Base-by-base conservation (phyloP, 73 alveolate genomes). In the Blepharisma japonicum region DNA sequence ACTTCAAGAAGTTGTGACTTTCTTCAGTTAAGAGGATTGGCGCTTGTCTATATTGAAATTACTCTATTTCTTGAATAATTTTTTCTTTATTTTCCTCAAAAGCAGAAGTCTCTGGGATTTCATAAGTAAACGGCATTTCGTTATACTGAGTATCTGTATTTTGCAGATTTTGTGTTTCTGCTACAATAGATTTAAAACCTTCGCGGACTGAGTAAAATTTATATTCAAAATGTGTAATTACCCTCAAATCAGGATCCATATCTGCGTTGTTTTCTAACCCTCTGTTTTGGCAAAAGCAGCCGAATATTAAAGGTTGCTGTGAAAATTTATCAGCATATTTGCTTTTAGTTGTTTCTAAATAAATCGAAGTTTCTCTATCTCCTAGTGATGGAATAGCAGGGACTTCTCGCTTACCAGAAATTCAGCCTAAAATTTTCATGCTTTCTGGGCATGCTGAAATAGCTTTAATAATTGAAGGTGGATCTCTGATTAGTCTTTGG, bases 391-490 rank as follows among this genome's bases (percentile, higher is more conserved):
- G 67, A 14, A 4, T 14, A 4, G 67, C 27, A 53, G 67, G 67
- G 23, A 53, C 67, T 53, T 53, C 67, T 53, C 67, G n/a, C 4
- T 20, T 11, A 14, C 67, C 67, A 14, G 67, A 11, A 53, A 53
- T 53, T 20, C 67, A 53, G n/a, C 67, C 67, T 53, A 53, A 11
- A 14, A 53, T 20, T 53, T 53, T 53, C 67, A 53, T 53, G n/a
- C 23, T 20, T 53, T 53, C 23, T 14, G 67, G 67, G 4, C n/a
- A 11, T 53, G n/a, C 67, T 20, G 2, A 14, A 53, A 53, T 53
- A 20, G n/a, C 23, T 53, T 53, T 20, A 14, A 14, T 11, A 53
- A 53, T 53, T 53, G n/a, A 20, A 14, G 67, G 27, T 14, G 27
- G n/a, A 14, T 20, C 67, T 14, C 27, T 14, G 67, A 53, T 53